Evolutionary conservation across 768 basidiomycete genomes (phyloP).

Genomic region (Kondoa subrosea): DNA sequence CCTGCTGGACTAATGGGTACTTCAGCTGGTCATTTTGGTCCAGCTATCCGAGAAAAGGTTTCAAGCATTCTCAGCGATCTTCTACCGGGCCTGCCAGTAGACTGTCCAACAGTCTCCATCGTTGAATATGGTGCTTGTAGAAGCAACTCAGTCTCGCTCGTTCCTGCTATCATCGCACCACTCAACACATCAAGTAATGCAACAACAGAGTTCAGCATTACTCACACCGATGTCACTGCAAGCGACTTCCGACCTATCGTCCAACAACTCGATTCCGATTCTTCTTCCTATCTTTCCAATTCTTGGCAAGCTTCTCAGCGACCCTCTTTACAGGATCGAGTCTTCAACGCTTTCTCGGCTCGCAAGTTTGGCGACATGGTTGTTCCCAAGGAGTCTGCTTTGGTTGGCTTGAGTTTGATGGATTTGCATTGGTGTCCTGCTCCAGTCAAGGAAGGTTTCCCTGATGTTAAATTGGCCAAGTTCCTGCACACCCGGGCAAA

Average conservation of each 20-base stretch:
- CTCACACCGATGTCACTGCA: conserved; percentile 16
- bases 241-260: conserved; percentile 19
- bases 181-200: conserved; percentile 11
- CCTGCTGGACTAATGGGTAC: conserved; percentile 19
- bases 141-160: conserved; percentile 13
- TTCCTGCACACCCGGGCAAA: conserved; percentile 25
- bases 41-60: conserved; percentile 15
- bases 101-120: conserved; percentile 8
- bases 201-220: conserved; percentile 15
- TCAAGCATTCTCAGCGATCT: conserved; percentile 8
- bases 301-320: conserved; percentile 9
- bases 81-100: conserved; percentile 8
- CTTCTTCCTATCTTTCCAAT: conserved; percentile 14
- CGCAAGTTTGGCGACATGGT: conserved; percentile 23
- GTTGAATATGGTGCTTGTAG: conserved; percentile 24
- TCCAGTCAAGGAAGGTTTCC: conserved; percentile 19
- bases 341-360: conserved; percentile 21
- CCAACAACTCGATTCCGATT: conserved; percentile 10
- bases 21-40: conserved; percentile 17
- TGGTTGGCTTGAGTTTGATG: conserved; percentile 26
- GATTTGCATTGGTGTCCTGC: conserved; percentile 24
- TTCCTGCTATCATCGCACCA: conserved; percentile 15
- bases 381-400: conserved; percentile 21
- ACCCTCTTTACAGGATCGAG: conserved; percentile 15
- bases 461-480: conserved; percentile 20